phyloP scores from a whole-genome alignment of 2,329 filamentous ascomycete genomes.

The Fusarium nisikadoi region DNA sequence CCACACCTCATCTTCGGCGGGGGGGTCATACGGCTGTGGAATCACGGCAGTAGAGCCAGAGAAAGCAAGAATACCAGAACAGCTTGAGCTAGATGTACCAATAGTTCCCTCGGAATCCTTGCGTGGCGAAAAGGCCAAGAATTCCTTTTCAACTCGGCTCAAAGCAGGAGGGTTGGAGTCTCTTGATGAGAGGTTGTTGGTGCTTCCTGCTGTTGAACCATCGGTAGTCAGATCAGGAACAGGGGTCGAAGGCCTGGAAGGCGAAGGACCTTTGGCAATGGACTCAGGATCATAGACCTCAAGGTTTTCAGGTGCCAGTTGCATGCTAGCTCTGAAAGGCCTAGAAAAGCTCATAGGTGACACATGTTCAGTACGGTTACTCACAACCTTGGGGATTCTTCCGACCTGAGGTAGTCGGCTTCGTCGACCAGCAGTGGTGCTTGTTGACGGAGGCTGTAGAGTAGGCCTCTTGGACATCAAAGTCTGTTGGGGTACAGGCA shows the following conservation, averaged over 20 bases:
- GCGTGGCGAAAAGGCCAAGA: constrained; percentile 77
- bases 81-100: constrained; percentile 66
- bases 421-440: constrained; percentile 36
- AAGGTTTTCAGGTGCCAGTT: constrained; percentile 48
- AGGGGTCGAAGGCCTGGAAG: constrained; percentile 53
- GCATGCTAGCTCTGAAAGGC: constrained; percentile 72
- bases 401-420: constrained; percentile 84
- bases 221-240: constrained; percentile 52
- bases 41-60: constrained; percentile 73
- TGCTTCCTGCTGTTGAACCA: constrained; percentile 49
- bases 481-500: constrained; percentile 16
- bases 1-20: constrained; percentile 90
- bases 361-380: constrained; percentile 71
- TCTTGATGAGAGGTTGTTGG: constrained; percentile 46
- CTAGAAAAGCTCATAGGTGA: constrained; percentile 86
- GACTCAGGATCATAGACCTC: constrained; percentile 49
- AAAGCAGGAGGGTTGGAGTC: constrained; percentile 46
- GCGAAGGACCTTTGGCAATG: constrained; percentile 61
- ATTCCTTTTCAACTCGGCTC: constrained; percentile 63
- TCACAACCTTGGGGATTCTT: constrained; percentile 85
- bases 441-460: constrained; percentile 1
- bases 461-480: constrained; percentile 3
- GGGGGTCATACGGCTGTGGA: constrained; percentile 68
- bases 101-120: constrained; percentile 74
- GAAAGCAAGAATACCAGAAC: constrained; percentile 70